Evolutionary conservation across 1,284 basidiomycete species (phyloP).

Genomic region (Tetrapyrgos nigripes): DNA sequence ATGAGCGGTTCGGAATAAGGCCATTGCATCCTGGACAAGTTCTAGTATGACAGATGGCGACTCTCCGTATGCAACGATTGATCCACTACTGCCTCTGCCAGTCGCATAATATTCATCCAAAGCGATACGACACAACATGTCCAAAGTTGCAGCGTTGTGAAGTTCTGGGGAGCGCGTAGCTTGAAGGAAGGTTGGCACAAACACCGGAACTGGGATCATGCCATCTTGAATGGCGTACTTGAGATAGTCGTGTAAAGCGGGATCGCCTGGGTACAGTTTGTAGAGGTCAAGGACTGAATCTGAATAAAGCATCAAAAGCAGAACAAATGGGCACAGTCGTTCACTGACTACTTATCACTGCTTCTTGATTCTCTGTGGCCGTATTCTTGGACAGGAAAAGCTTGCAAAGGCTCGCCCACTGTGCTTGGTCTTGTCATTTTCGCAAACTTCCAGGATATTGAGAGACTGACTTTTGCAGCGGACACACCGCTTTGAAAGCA

Average conservation of each 20-base stretch:
- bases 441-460: constrained; percentile 3
- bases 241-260: constrained; percentile 66
- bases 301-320: constrained; percentile 32
- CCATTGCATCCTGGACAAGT: constrained; percentile 65
- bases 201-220: constrained; percentile 61
- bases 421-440: constrained; percentile 12
- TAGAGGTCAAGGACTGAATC: constrained; percentile 73
- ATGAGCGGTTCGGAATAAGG: constrained; percentile 61
- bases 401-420: constrained; percentile 74
- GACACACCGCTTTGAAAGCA: constrained; percentile 72
- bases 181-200: constrained; percentile 60
- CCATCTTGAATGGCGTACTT: constrained; percentile 61
- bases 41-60: constrained; percentile 54
- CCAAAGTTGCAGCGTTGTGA: constrained; percentile 67
- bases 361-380: constrained; percentile 43
- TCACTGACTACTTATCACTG: constrained; percentile 54
- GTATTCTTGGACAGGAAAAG: constrained; percentile 59
- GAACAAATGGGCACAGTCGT: neutral
- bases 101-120: constrained; percentile 67
- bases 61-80: constrained; percentile 56
- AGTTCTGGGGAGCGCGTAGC: constrained; percentile 58
- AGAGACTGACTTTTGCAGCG: constrained; percentile 57
- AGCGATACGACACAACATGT: constrained; percentile 69
- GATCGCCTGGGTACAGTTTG: constrained; percentile 68
- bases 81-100: constrained; percentile 56